These are phyloP conservation scores for Fusarium scirpi DNA, from an alignment of 2,329 filamentous ascomycete genomes.

Conservation along the genomic window DNA sequence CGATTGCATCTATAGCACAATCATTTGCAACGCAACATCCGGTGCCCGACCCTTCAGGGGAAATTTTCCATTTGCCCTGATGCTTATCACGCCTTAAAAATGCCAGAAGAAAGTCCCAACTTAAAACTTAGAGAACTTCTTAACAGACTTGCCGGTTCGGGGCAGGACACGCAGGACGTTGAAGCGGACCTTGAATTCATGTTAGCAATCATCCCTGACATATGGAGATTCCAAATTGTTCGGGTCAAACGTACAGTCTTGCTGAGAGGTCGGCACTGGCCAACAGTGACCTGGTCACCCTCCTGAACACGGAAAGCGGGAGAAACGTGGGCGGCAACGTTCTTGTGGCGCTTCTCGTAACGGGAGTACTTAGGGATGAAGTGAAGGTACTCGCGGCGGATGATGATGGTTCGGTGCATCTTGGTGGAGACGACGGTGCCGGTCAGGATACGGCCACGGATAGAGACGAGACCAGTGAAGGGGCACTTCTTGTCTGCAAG, in stretches of 20 bases:
- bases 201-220: conserved; percentile 40
- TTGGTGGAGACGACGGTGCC: conserved; percentile 99
- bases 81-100: conserved; percentile 69
- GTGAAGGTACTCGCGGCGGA: conserved; percentile 99
- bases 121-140: conserved; percentile 99
- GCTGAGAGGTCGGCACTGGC: conserved; percentile 98
- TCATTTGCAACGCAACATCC: conserved; percentile 58
- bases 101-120: conserved; percentile 62
- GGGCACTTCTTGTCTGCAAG: conserved; percentile 99
- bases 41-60: conserved; percentile 56
- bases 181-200: conserved; percentile 83
- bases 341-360: conserved; percentile 99
- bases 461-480: conserved; percentile 98
- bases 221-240: not conserved
- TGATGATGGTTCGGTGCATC: conserved; percentile 99
- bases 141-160: conserved; percentile 96
- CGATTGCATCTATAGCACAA: conserved; percentile 61
- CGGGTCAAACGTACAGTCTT: conserved; percentile 86
- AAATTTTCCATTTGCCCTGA: conserved; percentile 54
- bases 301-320: conserved; percentile 99
- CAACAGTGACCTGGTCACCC: conserved; percentile 98
- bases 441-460: conserved; percentile 99
- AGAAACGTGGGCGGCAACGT: conserved; percentile 98
- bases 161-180: conserved; percentile 99
- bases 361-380: conserved; percentile 99